Evolutionary conservation across 108 stramenopile species (phyloP).

Genomic region (Cyclotella sp.): DNA sequence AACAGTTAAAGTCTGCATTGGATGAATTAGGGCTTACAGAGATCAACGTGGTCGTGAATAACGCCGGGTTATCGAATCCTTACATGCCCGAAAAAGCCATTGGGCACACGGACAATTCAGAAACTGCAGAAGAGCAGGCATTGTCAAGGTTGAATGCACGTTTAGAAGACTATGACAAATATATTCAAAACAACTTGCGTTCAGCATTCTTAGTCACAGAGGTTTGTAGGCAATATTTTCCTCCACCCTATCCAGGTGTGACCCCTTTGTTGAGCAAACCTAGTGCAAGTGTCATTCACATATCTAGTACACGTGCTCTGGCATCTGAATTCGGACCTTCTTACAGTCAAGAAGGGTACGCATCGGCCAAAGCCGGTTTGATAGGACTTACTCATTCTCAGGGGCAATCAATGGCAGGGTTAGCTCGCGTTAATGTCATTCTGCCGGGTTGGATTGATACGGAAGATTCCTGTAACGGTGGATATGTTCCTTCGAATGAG

Average conservation of each 20-base stretch:
- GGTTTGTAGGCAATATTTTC: slow-evolving; percentile 23
- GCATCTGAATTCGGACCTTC: slow-evolving; percentile 15
- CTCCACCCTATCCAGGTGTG: not conserved
- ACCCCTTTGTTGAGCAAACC: not conserved
- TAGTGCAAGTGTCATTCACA: slow-evolving; percentile 19
- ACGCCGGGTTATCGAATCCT: slow-evolving; percentile 19
- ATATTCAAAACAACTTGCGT: slow-evolving; percentile 19
- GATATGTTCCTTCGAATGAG: slow-evolving; percentile 16
- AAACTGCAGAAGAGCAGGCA: not conserved
- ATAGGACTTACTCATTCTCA: slow-evolving; percentile 31
- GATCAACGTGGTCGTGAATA: slow-evolving; percentile 19
- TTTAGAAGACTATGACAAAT: slow-evolving; percentile 14
- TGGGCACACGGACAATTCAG: not conserved
- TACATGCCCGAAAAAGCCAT: slow-evolving; percentile 19
- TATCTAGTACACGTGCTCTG: slow-evolving; percentile 26
- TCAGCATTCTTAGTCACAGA: slow-evolving; percentile 31
- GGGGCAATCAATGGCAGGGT: slow-evolving; percentile 20
- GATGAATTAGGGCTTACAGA: slow-evolving; percentile 14
- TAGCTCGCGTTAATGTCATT: slow-evolving; percentile 34
- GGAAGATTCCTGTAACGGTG: not conserved
- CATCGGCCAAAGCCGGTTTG: slow-evolving; percentile 30
- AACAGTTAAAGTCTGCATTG: slow-evolving; percentile 15
- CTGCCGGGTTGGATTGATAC: slow-evolving; percentile 37
- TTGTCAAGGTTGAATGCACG: slow-evolving; percentile 1
- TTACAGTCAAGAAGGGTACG: slow-evolving; percentile 24